Base-by-base conservation (phyloP, 371 early-diverging fungal genomes). In the Mucor circinelloides region DNA sequence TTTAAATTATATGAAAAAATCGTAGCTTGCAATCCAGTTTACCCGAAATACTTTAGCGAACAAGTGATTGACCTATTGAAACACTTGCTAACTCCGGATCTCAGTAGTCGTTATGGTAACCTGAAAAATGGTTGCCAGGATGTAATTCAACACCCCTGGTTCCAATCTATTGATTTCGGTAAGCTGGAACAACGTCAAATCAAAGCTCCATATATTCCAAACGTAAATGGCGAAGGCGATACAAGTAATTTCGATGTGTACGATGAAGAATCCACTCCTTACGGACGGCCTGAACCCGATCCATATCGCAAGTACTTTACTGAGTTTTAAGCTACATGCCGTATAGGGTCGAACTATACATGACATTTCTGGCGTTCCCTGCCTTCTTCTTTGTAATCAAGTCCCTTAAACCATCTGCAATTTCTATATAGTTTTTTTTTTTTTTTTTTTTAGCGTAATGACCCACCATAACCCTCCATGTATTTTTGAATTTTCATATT, bases 91-190 rank as follows among this genome's bases (percentile, higher is more conserved):
- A 91, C 93, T 0, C 82, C 93, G 12, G 94, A 98, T 75, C 81
- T 95, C 60, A 90, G 90, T 34, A 90, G 92, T 64, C 90, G 98
- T 30, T 93, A 89, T 67, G 98, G 97, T 48, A 96, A 96, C 80
- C 79, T 96, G 67, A 85, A 90, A 48, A 90, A 86, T 48, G 98
- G 98, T 6, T 85, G 86, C 19, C 77, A 85, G 9, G 97, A 96
- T 72, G 94, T 99, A 70, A 95, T 93, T 77, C 71, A 83, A 31
- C 99, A 99, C 81, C 85, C 87, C 42, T 99, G 98, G 97, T 99
- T 99, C 72, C 85, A 83, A 4, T 90, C 88, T n/a, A 88, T 98
- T 13, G 94, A 98, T 68, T 98, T 97, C 94, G 84, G 89, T 36
- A 83, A 86, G 63, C 80, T 98, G 38, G 78, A 76, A 31, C 77